Evolutionary conservation across 148 eudicot species (phyloP).

Genomic region (Dianthus caryophyllus): DNA sequence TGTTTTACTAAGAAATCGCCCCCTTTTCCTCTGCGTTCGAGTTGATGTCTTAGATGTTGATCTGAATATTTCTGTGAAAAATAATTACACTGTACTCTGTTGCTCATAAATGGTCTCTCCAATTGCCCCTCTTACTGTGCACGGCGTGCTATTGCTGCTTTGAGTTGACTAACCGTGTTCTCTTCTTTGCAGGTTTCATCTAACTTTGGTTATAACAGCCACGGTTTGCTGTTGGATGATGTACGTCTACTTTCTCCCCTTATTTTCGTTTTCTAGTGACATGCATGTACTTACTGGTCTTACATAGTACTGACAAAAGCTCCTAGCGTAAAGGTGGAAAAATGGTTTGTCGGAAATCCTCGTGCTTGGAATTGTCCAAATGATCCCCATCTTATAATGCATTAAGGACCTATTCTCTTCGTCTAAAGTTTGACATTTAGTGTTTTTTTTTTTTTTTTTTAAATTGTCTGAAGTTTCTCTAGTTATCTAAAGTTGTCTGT

Average conservation of each 20-base stretch:
- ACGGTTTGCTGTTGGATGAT: conserved; percentile 96
- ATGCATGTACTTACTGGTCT: background rate
- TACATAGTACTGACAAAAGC: no score
- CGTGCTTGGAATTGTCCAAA: no score
- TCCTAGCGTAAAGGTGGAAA: no score
- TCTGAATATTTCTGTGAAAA: background rate
- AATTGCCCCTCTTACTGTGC: background rate
- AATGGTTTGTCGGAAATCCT: no score
- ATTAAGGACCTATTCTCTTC: no score
- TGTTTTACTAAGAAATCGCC: background rate
- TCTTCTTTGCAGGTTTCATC: conserved; percentile 62
- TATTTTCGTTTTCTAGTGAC: background rate
- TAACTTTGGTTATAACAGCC: conserved; percentile 74
- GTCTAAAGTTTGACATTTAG: no score
- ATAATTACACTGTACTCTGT: background rate
- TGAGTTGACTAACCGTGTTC: conserved; percentile 4
- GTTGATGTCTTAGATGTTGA: background rate
- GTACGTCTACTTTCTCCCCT: conserved; percentile 42
- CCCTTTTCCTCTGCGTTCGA: no score
- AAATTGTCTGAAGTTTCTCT: no score
- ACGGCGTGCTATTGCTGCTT: background rate
- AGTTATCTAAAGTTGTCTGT: no score
- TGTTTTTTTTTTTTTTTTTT: no score
- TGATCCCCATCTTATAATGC: no score
- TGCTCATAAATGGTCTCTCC: background rate